Conservation (phyloP, 495 filamentous ascomycete genomes). For the Xylaria intraflava region DNA sequence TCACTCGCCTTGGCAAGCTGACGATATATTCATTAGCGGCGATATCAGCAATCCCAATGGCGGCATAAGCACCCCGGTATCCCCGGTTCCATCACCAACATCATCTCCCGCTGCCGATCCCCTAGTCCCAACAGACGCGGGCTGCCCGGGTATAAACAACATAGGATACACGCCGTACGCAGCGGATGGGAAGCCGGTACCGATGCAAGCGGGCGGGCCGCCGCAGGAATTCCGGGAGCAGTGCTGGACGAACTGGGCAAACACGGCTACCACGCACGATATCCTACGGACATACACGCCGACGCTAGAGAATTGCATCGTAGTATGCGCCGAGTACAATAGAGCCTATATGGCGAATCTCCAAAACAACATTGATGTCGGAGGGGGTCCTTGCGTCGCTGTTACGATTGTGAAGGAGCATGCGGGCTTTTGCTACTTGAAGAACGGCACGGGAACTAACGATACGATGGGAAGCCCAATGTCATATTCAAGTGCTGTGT, state of each 20-base stretch:
- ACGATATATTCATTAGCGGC: slow-evolving; percentile 7
- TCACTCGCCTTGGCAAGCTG: background rate
- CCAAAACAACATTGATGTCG: slow-evolving; percentile 9
- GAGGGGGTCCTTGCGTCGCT: slow-evolving; percentile 23
- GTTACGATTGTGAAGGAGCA: slow-evolving; percentile 26
- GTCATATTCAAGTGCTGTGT: slow-evolving; percentile 23
- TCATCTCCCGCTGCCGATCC: slow-evolving; percentile 10
- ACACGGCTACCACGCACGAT: slow-evolving; percentile 21
- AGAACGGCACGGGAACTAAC: slow-evolving; percentile 31
- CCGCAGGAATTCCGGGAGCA: slow-evolving; percentile 24
- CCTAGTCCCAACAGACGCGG: slow-evolving; percentile 16
- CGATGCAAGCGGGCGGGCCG: slow-evolving; percentile 11
- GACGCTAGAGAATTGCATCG: slow-evolving; percentile 29
- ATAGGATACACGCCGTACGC: slow-evolving; percentile 23
- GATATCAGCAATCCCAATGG: slow-evolving; percentile 7
- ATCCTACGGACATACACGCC: slow-evolving; percentile 30
- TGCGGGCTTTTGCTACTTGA: slow-evolving; percentile 31
- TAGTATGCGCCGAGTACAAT: slow-evolving; percentile 32
- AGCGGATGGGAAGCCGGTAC: slow-evolving; percentile 18
- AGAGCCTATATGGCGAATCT: slow-evolving; percentile 18
- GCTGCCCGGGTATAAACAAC: slow-evolving; percentile 24
- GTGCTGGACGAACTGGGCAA: slow-evolving; percentile 29
- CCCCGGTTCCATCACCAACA: slow-evolving; percentile 7
- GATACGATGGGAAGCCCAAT: slow-evolving; percentile 22
- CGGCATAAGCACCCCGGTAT: background rate